Base-by-base conservation (phyloP, 73 alveolate species). In the Paramecium caudatum region DNA sequence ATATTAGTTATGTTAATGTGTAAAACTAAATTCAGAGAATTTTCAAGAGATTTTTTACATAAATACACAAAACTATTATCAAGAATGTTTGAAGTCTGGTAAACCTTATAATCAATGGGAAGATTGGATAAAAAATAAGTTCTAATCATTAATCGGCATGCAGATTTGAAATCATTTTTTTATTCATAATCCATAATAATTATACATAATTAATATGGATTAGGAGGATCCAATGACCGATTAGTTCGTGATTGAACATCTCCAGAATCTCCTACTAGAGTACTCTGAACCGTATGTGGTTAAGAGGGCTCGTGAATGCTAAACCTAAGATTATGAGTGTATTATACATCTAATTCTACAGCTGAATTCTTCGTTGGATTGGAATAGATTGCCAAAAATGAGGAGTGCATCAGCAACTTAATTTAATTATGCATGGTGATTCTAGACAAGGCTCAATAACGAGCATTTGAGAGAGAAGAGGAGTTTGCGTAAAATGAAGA, bases 251-350 rank as follows among this genome's bases (percentile, higher is more conserved):
- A 68, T 32, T 32, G 84, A 68, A 13, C 17, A 34, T 32, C 17
- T 68, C 2, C 61, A 68, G 34, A 68, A 68, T 37, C 50, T 34
- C n/a, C 34, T 68, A 43, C 9, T 30, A 8, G 47, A 68, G 19
- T 68, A 68, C 61, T 32, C 19, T 68, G 84, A 68, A 30, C 84
- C 84, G 8, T 68, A 34, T 37, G 84, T 68, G 9, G 84, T 32
- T 12, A 68, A 68, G 19, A 30, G 50, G 37, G 84, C 84, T 68
- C 25, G 50, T 3, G 34, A 32, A 17, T 32, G 50, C 5, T 37
- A 68, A 34, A 68, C 34, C 37, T 47, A 68, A 25, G 80, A 55
- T 55, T 55, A 55, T 25, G 10, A 55, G 30, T 55, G 80, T 55
- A 68, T 30, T 13, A n/a, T 32, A 68, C 3, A 12, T 41, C 7